Percentiles rank a stretch among this genome's conserved stretches.
phyloP scores from a whole-genome alignment of 768 basidiomycete species.

The Tubosaeta sp. region DNA sequence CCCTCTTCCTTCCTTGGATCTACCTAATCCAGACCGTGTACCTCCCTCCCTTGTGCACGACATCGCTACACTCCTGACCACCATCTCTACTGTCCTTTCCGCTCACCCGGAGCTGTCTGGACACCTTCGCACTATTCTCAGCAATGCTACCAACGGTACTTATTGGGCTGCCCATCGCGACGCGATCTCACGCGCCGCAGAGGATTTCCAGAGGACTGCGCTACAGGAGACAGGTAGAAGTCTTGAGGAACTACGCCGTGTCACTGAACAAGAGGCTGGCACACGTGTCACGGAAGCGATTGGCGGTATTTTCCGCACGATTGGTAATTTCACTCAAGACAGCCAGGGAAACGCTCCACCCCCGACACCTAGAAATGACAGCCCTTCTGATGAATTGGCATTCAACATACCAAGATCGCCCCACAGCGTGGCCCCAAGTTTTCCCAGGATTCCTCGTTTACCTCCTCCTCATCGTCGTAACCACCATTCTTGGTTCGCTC shows the following conservation, averaged over 20 bases:
- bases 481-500: conserved; percentile 25
- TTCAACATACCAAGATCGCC: conserved; percentile 5
- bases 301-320: conserved; percentile 50
- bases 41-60: conserved; percentile 57
- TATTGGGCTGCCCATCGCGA: conserved; percentile 69
- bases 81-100: conserved; percentile 50
- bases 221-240: conserved; percentile 34
- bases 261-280: conserved; percentile 62
- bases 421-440: conserved; percentile 9
- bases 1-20: conserved; percentile 46
- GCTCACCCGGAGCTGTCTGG: conserved; percentile 72
- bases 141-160: conserved; percentile 57
- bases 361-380: conserved; percentile 1
- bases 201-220: conserved; percentile 47
- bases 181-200: conserved; percentile 53
- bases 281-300: conserved; percentile 60
- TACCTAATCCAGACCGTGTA: conserved; percentile 20
- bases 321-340: conserved; percentile 37
- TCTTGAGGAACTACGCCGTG: conserved; percentile 43
- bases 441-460: conserved; percentile 13
- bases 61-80: conserved; percentile 55
- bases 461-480: conserved; percentile 18
- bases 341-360: conserved; percentile 6
- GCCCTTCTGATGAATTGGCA: background rate
- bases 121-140: conserved; percentile 57